Percentiles rank a stretch among this genome's conserved stretches.
phyloP scores from a whole-genome alignment of 2,329 filamentous ascomycete species.

The Fusarium nygamai region DNA sequence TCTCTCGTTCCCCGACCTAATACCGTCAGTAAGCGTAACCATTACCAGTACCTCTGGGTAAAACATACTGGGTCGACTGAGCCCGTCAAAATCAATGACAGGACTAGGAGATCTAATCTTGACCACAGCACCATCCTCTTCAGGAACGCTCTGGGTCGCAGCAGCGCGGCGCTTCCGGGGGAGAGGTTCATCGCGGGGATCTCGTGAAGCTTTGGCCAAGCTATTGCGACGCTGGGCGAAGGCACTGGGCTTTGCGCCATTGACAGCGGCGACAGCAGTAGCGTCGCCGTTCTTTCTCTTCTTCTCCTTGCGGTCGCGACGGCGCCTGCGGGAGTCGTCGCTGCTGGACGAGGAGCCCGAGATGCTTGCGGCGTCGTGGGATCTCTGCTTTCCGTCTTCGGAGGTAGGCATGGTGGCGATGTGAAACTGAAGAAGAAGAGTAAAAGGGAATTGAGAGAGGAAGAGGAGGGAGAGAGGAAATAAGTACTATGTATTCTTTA shows the following conservation, averaged over 20 bases:
- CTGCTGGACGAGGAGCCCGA: constrained; percentile 46
- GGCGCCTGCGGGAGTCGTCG: constrained; percentile 45
- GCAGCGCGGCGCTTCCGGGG: constrained; percentile 52
- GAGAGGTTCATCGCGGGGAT: constrained; percentile 65
- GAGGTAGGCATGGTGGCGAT: constrained; percentile 43
- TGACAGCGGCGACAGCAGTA: constrained; percentile 39
- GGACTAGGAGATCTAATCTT: constrained; percentile 57
- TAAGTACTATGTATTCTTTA: not conserved
- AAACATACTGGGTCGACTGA: constrained; percentile 65
- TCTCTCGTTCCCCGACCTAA: constrained; percentile 71
- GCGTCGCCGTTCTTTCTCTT: constrained; percentile 30
- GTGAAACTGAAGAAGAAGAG: not conserved
- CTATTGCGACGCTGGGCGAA: constrained; percentile 60
- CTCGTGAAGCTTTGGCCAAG: constrained; percentile 69
- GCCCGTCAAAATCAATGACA: constrained; percentile 69
- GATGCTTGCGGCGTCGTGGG: constrained; percentile 39
- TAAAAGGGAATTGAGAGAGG: not conserved
- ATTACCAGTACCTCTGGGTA: not conserved
- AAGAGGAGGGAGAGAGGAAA: not conserved
- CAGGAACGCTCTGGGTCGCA: constrained; percentile 2
- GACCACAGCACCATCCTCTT: constrained; percentile 18
- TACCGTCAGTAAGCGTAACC: not conserved
- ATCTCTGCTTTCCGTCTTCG: constrained; percentile 46
- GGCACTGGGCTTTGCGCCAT: constrained; percentile 43
- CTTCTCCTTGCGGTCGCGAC: constrained; percentile 40